Evolutionary conservation across 2,329 filamentous ascomycete species (phyloP).

Genomic region (Fusarium verticillioides): DNA sequence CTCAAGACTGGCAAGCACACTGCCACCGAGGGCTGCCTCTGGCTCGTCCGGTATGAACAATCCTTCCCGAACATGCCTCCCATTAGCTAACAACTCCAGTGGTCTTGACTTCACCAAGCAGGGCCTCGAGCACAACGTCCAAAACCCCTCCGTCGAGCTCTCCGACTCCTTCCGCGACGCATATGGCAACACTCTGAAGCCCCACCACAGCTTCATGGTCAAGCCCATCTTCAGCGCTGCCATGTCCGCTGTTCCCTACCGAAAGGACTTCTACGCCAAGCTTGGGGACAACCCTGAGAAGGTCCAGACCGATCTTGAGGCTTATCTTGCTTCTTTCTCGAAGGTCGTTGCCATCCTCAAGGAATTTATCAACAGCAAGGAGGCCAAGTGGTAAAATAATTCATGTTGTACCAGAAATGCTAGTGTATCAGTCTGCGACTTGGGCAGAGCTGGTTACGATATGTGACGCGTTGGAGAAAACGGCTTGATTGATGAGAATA

Average conservation of each 20-base stretch:
- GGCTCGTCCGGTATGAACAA: slow-evolving; percentile 80
- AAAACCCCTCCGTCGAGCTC: slow-evolving; percentile 77
- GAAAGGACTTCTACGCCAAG: slow-evolving; percentile 92
- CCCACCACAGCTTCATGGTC: slow-evolving; percentile 87
- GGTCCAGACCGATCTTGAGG: slow-evolving; percentile 71
- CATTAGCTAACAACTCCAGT: slow-evolving; percentile 57
- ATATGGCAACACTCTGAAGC: slow-evolving; percentile 89
- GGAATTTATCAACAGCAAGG: slow-evolving; percentile 65
- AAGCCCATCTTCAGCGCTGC: slow-evolving; percentile 94
- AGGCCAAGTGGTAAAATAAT: slow-evolving; percentile 65
- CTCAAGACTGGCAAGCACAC: slow-evolving; percentile 88
- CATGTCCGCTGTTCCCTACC: slow-evolving; percentile 93
- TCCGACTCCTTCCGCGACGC: slow-evolving; percentile 85
- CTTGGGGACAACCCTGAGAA: slow-evolving; percentile 74
- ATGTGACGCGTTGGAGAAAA: slow-evolving; percentile 14
- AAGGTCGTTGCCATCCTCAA: slow-evolving; percentile 81
- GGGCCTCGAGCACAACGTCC: slow-evolving; percentile 81
- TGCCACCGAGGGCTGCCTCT: slow-evolving; percentile 89
- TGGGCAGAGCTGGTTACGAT: slow-evolving; percentile 12
- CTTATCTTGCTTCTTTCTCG: slow-evolving; percentile 82
- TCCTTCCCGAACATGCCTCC: not conserved
- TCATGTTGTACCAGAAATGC: slow-evolving; percentile 4
- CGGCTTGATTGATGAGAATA: slow-evolving; percentile 19
- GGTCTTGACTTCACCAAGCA: slow-evolving; percentile 94
- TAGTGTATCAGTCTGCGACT: not conserved